Base-by-base conservation (phyloP, 2,329 filamentous ascomycete species). In the Moelleriella libera region DNA sequence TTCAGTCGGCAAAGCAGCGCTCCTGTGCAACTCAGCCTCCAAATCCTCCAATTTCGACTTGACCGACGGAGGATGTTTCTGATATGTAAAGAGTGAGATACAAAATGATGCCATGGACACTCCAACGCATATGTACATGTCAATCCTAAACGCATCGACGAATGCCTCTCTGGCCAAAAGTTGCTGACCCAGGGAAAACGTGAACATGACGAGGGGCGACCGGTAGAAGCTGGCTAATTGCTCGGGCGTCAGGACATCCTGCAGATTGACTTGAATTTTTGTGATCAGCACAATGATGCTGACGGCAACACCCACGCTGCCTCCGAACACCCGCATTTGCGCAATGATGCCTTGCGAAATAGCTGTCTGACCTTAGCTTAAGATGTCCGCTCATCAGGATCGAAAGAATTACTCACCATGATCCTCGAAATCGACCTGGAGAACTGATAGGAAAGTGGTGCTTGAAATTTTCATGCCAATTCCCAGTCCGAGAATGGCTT, bases 241-340 rank as follows among this genome's bases (percentile, higher is more conserved):
- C 29, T 48, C 46, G 5, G 48, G 30, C 10, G 52, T 50, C 37
- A 56, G 48, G 28, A 41, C 44, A 44, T 41, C 48, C 31, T 50
- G 46, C 8, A 56, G 45, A 3, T 45, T 46, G 31, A 44, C 39
- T 34, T 53, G 47, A 14, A 56, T 56, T 41, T 47, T 51, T n/a
- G 48, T 49, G 41, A 54, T 54, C 45, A 74, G 54, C 10, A 76
- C 63, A n/a, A 70, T 68, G 1, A 73, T 70, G 29, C 71, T 76
- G 2, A 68, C 64, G 3, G 74, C 70, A 46, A 77, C 74, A 3
- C 74, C 74, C 28, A 77, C 60, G 48, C 72, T 75, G 5, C 74
- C 74, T 4, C 74, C 74, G 1, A 76, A 60, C 14, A 77, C 67
- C 34, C 74, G 66, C 30, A 68, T 58, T 47, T 77, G 72, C 0